These are phyloP conservation scores for Backusella psychrophila DNA, from an alignment of 192 early-diverging fungal genomes.

Conservation along the genomic window DNA sequence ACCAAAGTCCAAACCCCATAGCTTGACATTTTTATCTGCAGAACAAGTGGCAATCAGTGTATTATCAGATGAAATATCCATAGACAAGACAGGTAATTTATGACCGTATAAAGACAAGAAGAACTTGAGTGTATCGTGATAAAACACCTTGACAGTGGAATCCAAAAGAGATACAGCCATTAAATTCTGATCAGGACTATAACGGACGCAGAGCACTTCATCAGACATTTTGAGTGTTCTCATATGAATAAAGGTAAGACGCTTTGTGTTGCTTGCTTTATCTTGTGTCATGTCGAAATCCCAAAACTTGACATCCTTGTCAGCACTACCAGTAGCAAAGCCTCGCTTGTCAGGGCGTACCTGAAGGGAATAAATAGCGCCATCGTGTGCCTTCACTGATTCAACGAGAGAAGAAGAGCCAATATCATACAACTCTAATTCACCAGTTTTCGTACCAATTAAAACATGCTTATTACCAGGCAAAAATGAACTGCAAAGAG, in stretches of 20 bases:
- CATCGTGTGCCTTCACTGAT: constrained; percentile 88
- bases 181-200: constrained; percentile 82
- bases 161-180: constrained; percentile 93
- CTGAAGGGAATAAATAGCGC: constrained; percentile 84
- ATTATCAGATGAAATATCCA: constrained; percentile 98
- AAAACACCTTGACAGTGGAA: constrained; percentile 96
- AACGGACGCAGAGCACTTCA: constrained; percentile 82
- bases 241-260: constrained; percentile 79
- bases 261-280: constrained; percentile 39
- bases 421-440: constrained; percentile 89
- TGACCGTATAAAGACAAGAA: constrained; percentile 97
- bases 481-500: constrained; percentile 89
- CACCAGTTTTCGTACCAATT: constrained; percentile 92
- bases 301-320: constrained; percentile 98
- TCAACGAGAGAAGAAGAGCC: constrained; percentile 81
- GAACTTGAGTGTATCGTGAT: constrained; percentile 95
- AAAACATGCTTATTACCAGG: constrained; percentile 87
- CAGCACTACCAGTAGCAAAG: constrained; percentile 87
- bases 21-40: constrained; percentile 96
- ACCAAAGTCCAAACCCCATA: constrained; percentile 99
- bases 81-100: constrained; percentile 90
- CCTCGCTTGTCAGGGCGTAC: constrained; percentile 86
- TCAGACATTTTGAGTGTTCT: constrained; percentile 95
- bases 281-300: constrained; percentile 79
- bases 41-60: constrained; percentile 91